Conservation (phyloP, 257 asterid genomes). For the Solanum chilense region DNA sequence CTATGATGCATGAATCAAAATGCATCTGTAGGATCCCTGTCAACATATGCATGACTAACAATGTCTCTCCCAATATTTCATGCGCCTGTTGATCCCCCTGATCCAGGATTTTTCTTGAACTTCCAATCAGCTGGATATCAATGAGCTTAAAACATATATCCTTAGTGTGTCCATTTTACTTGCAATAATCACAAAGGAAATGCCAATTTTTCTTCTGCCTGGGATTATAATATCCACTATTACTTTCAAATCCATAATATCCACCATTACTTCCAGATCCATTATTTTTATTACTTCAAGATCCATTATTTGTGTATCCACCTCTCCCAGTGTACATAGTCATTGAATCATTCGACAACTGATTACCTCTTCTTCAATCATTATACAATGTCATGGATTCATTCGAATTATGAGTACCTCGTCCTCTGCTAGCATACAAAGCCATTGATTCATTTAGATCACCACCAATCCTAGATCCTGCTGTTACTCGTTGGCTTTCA, state of each 20-base stretch:
- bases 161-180: no score
- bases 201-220: background rate
- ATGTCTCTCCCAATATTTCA: background rate
- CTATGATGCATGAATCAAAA: background rate
- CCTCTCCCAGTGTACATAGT: background rate
- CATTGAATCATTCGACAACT: background rate
- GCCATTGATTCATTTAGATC: background rate
- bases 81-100: no score
- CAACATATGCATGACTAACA: background rate
- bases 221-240: no score
- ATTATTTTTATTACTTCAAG: no score
- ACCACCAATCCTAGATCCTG: background rate
- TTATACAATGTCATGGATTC: no score
- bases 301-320: background rate
- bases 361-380: no score
- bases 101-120: no score
- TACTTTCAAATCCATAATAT: no score
- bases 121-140: no score
- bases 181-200: background rate
- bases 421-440: background rate
- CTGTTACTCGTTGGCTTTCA: no score
- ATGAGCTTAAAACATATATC: no score
- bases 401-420: background rate
- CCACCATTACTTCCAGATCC: no score
- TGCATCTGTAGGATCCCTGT: background rate